Base-by-base conservation (phyloP, 768 basidiomycete genomes). In the Arthromyces matolae region DNA sequence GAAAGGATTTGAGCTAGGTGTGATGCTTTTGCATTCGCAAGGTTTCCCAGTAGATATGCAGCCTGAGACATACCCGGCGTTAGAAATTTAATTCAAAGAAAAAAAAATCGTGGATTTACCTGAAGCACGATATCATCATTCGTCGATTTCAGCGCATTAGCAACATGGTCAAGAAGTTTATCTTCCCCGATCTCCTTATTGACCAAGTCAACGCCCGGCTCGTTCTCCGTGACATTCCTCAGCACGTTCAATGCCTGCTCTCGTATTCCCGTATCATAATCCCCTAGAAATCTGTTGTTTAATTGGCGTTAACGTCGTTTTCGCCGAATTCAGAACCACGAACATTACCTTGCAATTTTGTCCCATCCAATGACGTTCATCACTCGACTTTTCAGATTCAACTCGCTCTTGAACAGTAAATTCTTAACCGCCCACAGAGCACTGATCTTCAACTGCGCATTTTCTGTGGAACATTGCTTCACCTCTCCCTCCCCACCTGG, bases 401-500 rank as follows among this genome's bases (percentile, higher is more conserved):
- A 65, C 3, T 66, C 67, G 27, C 82, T 79, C 58, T 83, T 84
- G 61, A 78, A 78, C 2, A 91, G 61, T n/a, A 90, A 60, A 58
- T 94, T 96, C 63, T 90, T 92, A 28, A 93, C 65, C 0, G 86
- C 86, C 92, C 93, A 94, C n/a, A 94, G 60, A 0, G 86, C 80
- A 52, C 82, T 91, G 23, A 86, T 38, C 14, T 49, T 34, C 36
- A 51, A 24, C 42, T n/a, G n/a, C n/a, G n/a, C n/a, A n/a, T n/a
- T n/a, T n/a, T n/a, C n/a, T n/a, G n/a, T n/a, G n/a, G n/a, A n/a
- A n/a, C n/a, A n/a, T n/a, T n/a, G n/a, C n/a, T n/a, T n/a, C n/a
- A n/a, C n/a, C n/a, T n/a, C n/a, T n/a, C n/a, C n/a, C n/a, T n/a
- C n/a, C n/a, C n/a, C n/a, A n/a, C n/a, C n/a, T n/a, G n/a, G n/a